Evolutionary conservation across 2,329 filamentous ascomycete species (phyloP), one percentile per base, ranked within the genome.

Genomic region (Colletotrichum eremochloae): DNA sequence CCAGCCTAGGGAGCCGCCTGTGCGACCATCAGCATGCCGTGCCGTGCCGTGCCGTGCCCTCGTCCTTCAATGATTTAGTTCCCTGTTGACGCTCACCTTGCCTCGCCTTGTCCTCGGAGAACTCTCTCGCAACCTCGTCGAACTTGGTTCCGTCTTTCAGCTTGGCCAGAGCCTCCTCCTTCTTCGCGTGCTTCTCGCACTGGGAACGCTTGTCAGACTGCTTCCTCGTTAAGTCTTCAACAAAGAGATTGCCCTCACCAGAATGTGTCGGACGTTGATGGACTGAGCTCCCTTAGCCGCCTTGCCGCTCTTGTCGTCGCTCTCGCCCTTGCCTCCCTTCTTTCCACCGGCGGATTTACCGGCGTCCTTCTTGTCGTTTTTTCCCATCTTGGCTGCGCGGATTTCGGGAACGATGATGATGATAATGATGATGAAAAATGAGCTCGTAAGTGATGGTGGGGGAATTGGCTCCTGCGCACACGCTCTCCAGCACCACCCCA

Each of bases 171-270:
- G 93, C 93, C 79, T 94, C 91, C 78, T 94, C 92, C 79, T 94
- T 95, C 81, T 91, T 94, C n/a, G 85, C 83, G 79, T 94, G 90
- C 79, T 95, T 95, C 79, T 91, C 91, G 77, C 93, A 95, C 84
- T 91, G 60, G 31, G 8, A 14, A 42, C 20, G n/a, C 5, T 20
- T 20, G 62, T 73, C 56, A 70, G 62, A 38, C 24, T 58, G 7
- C 9, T n/a, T 14, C 18, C 9, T 4, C 9, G n/a, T 52, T 6
- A 44, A 38, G 15, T 9, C 9, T n/a, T 20, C 24, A n/a, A 5
- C 8, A 12, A 36, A 36, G 6, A 52, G 18, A 12, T 24, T 24
- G 42, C n/a, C 74, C 81, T 65, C 75, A 88, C 87, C 77, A 93
- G 81, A 71, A 94, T 94, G 80, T 95, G 93, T 52, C 93, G 88